A percentile compares a stretch with the other conserved stretches of the same genome.
phyloP scores from a whole-genome alignment of 768 basidiomycete genomes.

The Roridomyces roridus region DNA sequence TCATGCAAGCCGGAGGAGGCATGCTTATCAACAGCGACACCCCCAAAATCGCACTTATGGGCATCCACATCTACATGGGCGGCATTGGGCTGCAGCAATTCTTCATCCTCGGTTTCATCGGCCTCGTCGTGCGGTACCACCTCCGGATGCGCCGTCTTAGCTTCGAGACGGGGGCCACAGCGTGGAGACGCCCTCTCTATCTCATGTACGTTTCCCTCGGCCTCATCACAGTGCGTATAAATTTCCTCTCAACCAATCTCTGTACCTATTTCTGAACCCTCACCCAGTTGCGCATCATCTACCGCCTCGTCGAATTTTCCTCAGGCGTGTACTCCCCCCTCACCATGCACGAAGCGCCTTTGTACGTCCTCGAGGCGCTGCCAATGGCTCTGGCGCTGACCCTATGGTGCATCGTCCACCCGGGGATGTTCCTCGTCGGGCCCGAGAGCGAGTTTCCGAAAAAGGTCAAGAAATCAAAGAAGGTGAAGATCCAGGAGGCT shows the following conservation, averaged over 20 bases:
- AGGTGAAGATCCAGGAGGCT: neutral
- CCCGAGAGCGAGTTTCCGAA: slow-evolving; percentile 26
- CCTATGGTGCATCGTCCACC: slow-evolving; percentile 21
- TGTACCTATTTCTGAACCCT: neutral
- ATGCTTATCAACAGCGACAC: slow-evolving; percentile 12
- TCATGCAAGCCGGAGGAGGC: slow-evolving; percentile 27
- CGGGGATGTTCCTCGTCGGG: slow-evolving; percentile 24
- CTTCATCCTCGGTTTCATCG: slow-evolving; percentile 28
- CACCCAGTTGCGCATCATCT: slow-evolving; percentile 15
- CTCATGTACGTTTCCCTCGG: slow-evolving; percentile 23
- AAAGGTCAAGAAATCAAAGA: slow-evolving; percentile 12
- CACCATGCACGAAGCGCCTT: slow-evolving; percentile 21
- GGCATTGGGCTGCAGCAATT: slow-evolving; percentile 31
- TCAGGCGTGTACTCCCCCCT: slow-evolving; percentile 13
- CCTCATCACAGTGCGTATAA: slow-evolving; percentile 29
- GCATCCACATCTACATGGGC: slow-evolving; percentile 31
- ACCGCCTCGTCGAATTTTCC: slow-evolving; percentile 22
- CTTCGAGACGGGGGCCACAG: neutral
- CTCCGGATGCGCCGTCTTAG: slow-evolving; percentile 13
- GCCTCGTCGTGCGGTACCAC: slow-evolving; percentile 25
- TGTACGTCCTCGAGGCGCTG: slow-evolving; percentile 26
- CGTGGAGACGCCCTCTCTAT: slow-evolving; percentile 26
- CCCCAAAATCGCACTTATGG: neutral
- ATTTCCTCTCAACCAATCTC: neutral
- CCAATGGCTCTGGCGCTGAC: slow-evolving; percentile 26